Base-by-base conservation (phyloP, 495 filamentous ascomycete genomes). In the Penicillium canescens region DNA sequence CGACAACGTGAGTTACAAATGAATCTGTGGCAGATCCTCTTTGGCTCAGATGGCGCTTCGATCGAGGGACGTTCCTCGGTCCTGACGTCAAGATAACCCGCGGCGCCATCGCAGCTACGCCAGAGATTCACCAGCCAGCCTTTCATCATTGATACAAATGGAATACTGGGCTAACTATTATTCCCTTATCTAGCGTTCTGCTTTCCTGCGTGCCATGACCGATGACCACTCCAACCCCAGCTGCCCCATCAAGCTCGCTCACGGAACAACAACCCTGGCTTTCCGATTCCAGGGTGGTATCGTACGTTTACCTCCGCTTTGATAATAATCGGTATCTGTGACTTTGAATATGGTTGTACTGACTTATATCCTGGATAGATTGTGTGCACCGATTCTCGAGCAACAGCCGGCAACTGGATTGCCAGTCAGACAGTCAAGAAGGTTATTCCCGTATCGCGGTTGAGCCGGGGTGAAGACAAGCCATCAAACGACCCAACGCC, bases 381-480 rank as follows among this genome's bases (percentile, higher is more conserved):
- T 63, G 94, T 98, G 46, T 92, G 91, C 20, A 98, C 94, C 18
- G 94, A 98, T 77, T 98, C 94, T 24, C 83, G 94, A 75, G 94
- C 94, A 35, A 93, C 93, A 50, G 92, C 93, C 26, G 94, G 94
- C 60, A 92, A 91, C 80, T 98, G 94, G 94, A 98, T 98, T 74
- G 95, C 94, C 48, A 92, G 87, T 73, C 94, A 98, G 80, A 98
- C 94, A 47, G 94, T 98, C 52, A 98, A 98, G 87, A 98, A 98
- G 78, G 93, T 98, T 46, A 97, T 98, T 61, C 75, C 75, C 34
- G 75, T 78, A 42, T 78, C 75, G 52, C 69, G 75, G 53, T 65
- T 78, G 72, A 78, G 73, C 49, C 69, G 73, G 43, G 73, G 71
- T 45, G 70, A 75, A 56, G 74, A 78, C 58, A 74, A 75, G 65